Conservation (phyloP, 306 rosid genomes). For the Betula pendula region DNA sequence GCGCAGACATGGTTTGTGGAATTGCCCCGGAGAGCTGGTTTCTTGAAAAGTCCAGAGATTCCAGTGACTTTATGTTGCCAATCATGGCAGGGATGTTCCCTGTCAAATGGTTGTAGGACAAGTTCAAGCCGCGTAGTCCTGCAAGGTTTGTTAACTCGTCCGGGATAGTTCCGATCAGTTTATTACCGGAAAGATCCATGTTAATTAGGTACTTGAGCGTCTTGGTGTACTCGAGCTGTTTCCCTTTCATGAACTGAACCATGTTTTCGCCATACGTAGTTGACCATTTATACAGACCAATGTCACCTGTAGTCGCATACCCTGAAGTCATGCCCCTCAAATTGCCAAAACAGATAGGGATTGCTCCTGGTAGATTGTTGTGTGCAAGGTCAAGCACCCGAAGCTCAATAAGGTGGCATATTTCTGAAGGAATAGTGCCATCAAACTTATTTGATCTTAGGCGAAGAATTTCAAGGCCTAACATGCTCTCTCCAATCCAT, state of each 20-base stretch:
- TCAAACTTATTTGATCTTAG: conserved; percentile 24
- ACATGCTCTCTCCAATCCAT: conserved; percentile 22
- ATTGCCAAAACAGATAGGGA: conserved; percentile 31
- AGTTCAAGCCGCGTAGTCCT: conserved; percentile 29
- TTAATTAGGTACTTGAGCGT: conserved; percentile 24
- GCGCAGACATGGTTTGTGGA: conserved; percentile 24
- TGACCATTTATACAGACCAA: conserved; percentile 9
- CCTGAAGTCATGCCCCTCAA: conserved; percentile 20
- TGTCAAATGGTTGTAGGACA: conserved; percentile 29
- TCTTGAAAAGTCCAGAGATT: conserved; percentile 35
- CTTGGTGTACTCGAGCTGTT: conserved; percentile 22
- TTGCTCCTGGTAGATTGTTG: conserved; percentile 26
- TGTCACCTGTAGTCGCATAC: not conserved
- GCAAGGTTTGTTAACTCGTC: conserved; percentile 22
- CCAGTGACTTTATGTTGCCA: conserved; percentile 27
- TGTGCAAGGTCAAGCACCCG: conserved; percentile 34
- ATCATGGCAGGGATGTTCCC: conserved; percentile 28
- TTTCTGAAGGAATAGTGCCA: conserved; percentile 24
- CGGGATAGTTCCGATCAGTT: conserved; percentile 35
- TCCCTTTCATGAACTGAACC: conserved; percentile 34
- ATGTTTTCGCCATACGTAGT: conserved; percentile 23
- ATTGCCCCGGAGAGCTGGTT: conserved; percentile 35
- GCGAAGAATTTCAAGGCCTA: conserved; percentile 21
- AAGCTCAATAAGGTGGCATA: conserved; percentile 26
- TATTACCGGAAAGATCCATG: conserved; percentile 42